A percentile compares a stretch with the other conserved stretches of the same genome.
Conservation (phyloP, 768 basidiomycete genomes). For the Lentinula lateritia region DNA sequence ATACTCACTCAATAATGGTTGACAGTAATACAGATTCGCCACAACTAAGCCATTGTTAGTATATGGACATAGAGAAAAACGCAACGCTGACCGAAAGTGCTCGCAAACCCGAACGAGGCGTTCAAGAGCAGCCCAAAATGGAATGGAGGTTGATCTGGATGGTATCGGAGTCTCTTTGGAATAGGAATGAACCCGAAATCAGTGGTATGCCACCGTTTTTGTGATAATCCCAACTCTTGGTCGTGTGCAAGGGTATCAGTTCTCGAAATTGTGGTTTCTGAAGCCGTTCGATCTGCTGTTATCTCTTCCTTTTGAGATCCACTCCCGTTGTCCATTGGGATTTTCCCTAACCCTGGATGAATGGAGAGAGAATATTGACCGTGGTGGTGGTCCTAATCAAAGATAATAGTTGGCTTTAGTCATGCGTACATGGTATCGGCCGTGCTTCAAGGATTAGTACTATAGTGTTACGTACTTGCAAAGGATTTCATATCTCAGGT, state of each 20-base stretch:
- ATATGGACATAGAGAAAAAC: background rate
- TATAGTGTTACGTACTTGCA: no score
- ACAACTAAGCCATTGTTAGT: constrained; percentile 22
- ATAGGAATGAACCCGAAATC: constrained; percentile 67
- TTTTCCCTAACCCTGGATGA: background rate
- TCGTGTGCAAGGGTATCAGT: background rate
- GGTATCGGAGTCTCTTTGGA: constrained; percentile 47
- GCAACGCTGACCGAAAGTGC: constrained; percentile 44
- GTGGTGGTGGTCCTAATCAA: no score
- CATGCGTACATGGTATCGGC: no score
- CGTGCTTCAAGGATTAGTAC: no score
- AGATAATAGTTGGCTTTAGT: no score
- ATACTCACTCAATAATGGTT: constrained; percentile 68
- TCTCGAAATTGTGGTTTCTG: background rate
- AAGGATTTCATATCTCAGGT: no score
- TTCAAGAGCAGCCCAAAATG: constrained; percentile 52
- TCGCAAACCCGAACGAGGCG: constrained; percentile 54
- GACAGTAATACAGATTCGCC: constrained; percentile 78
- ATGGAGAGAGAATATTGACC: no score
- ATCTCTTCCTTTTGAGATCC: background rate
- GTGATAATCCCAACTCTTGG: background rate
- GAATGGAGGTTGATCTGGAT: constrained; percentile 39
- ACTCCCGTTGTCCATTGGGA: background rate
- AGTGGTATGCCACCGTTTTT: constrained; percentile 17
- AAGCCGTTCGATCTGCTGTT: background rate